These are phyloP conservation scores for Heritiera littoralis DNA, from an alignment of 345 rosid species.

Conservation along the genomic window DNA sequence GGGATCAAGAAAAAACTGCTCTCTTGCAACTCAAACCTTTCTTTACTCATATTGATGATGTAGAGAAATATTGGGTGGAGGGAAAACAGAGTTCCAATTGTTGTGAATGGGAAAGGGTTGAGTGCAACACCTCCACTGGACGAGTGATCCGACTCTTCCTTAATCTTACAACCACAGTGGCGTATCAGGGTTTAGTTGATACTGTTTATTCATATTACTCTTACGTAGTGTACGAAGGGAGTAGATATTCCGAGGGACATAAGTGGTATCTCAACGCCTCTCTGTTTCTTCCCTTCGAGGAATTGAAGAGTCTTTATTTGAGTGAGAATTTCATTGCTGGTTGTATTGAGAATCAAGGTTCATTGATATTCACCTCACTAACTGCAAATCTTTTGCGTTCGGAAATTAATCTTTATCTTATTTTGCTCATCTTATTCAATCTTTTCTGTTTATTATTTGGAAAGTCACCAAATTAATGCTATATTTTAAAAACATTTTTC, in stretches of 20 bases:
- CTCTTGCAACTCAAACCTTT: conserved; percentile 3
- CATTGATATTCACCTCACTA: background rate
- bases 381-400: too few relatives aligned
- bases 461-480: background rate
- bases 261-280: background rate
- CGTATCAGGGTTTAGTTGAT: too few relatives aligned
- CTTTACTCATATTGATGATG: background rate
- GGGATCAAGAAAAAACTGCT: background rate
- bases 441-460: background rate
- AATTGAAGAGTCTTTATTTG: conserved; percentile 12
- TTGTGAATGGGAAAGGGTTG: background rate
- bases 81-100: background rate
- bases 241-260: too few relatives aligned
- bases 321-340: background rate
- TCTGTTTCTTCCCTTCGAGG: background rate
- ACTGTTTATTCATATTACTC: too few relatives aligned
- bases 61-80: background rate
- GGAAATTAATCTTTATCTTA: background rate
- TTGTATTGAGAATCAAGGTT: background rate
- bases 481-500: background rate
- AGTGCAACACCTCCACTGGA: background rate
- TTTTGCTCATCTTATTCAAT: background rate
- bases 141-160: background rate
- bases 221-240: too few relatives aligned
- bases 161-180: too few relatives aligned